phyloP scores from a whole-genome alignment of 2,329 filamentous ascomycete genomes.

The Aschersonia sp. region DNA sequence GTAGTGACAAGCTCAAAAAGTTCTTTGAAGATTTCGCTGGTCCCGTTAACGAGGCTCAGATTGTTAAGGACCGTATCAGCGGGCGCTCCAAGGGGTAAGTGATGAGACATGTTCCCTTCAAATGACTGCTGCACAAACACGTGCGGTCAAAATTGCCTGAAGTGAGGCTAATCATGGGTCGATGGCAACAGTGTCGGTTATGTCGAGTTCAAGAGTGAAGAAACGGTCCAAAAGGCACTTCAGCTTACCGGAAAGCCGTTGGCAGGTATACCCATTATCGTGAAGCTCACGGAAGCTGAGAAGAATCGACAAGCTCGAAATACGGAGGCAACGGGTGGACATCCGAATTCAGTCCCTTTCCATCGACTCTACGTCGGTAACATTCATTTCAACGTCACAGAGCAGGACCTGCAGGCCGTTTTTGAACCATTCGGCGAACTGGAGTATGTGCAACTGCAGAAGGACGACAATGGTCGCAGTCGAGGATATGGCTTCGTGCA shows the following conservation, averaged over 20 bases:
- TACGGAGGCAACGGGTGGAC: constrained; percentile 51
- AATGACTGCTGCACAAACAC: too few species aligned
- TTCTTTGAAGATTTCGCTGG: constrained; percentile 97
- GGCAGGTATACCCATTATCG: constrained; percentile 96
- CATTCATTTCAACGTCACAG: constrained; percentile 98
- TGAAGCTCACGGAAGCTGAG: constrained; percentile 95
- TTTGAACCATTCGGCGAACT: constrained; percentile 97
- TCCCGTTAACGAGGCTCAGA: constrained; percentile 91
- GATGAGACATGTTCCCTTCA: too few species aligned
- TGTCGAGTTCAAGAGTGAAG: constrained; percentile 96
- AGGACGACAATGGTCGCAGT: constrained; percentile 81
- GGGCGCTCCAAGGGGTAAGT: constrained; percentile 91
- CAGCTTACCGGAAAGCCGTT: constrained; percentile 98
- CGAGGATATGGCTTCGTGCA: constrained; percentile 98
- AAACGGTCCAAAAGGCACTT: constrained; percentile 83
- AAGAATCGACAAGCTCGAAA: constrained; percentile 95
- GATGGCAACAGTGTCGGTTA: constrained; percentile 67
- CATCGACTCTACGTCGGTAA: constrained; percentile 98
- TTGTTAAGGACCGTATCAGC: constrained; percentile 94
- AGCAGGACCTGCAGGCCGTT: constrained; percentile 87
- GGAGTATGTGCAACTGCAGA: constrained; percentile 94
- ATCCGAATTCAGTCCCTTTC: constrained; percentile 80
- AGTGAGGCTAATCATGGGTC: too few species aligned
- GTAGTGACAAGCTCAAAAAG: constrained; percentile 80
- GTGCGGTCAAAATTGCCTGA: too few species aligned